phyloP scores from a whole-genome alignment of 2,329 filamentous ascomycete species.

The Blumeria hordei region DNA sequence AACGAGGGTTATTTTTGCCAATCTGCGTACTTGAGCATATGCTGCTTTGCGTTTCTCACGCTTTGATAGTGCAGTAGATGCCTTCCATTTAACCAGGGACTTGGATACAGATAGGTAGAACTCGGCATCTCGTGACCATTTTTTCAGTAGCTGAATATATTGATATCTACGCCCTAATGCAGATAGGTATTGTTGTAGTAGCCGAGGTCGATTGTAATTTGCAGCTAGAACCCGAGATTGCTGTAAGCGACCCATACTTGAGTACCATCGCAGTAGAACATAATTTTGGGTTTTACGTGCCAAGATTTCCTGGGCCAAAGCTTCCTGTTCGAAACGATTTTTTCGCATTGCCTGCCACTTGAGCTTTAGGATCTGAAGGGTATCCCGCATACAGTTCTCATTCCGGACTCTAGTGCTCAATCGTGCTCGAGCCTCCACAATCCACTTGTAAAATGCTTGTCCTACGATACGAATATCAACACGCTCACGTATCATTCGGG shows the following conservation, averaged over 20 bases:
- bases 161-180: conserved; percentile 8
- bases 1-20: conserved; percentile 12
- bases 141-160: conserved; percentile 9
- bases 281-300: conserved; percentile 8
- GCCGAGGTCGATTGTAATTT: conserved; percentile 7
- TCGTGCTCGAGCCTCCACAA: conserved; percentile 23
- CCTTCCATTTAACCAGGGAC: conserved; percentile 12
- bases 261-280: conserved; percentile 10
- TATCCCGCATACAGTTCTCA: conserved; percentile 17
- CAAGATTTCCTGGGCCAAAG: conserved; percentile 8
- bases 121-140: conserved; percentile 10
- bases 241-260: conserved; percentile 6
- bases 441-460: conserved; percentile 35
- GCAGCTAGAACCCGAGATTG: conserved; percentile 7
- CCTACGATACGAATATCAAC: conserved; percentile 30
- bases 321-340: conserved; percentile 9
- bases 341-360: conserved; percentile 15
- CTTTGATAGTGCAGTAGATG: conserved; percentile 9
- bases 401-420: conserved; percentile 14
- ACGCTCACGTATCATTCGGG: conserved; percentile 23
- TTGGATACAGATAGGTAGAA: conserved; percentile 13
- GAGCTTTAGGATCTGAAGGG: conserved; percentile 18
- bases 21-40: conserved; percentile 13
- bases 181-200: conserved; percentile 6
- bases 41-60: conserved; percentile 13